Evolutionary conservation across 2,329 filamentous ascomycete species (phyloP).

Genomic region (Venturiaceae sp.): DNA sequence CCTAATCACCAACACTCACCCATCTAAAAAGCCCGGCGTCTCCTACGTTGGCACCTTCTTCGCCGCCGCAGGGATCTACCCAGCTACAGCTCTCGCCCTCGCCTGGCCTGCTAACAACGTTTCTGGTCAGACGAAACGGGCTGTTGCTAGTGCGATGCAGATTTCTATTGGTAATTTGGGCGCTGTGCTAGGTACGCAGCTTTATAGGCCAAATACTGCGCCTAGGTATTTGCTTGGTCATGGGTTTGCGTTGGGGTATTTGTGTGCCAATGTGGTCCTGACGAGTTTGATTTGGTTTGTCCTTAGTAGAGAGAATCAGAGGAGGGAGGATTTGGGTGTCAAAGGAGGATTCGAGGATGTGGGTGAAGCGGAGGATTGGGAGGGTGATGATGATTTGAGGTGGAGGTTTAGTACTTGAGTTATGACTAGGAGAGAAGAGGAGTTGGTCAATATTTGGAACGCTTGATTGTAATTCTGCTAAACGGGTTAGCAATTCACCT

Average conservation of each 20-base stretch:
- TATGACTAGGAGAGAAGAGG: no score
- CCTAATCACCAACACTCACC: constrained; percentile 55
- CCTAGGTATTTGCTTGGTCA: constrained; percentile 39
- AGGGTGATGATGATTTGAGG: constrained; percentile 49
- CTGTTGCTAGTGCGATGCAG: constrained; percentile 56
- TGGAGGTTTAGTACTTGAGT: constrained; percentile 9
- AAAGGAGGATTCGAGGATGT: constrained; percentile 34
- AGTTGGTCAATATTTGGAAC: no score
- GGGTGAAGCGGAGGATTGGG: constrained; percentile 43
- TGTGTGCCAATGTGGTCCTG: constrained; percentile 50
- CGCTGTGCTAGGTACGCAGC: constrained; percentile 58
- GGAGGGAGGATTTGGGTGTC: constrained; percentile 32
- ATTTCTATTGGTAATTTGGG: constrained; percentile 59
- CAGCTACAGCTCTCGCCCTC: constrained; percentile 51
- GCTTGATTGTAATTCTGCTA: no score
- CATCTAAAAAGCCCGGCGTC: constrained; percentile 40
- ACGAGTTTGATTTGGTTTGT: constrained; percentile 43
- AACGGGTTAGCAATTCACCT: no score
- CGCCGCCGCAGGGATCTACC: constrained; percentile 57
- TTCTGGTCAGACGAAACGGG: constrained; percentile 60
- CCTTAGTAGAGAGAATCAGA: constrained; percentile 48
- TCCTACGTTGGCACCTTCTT: constrained; percentile 60
- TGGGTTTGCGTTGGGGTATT: constrained; percentile 48
- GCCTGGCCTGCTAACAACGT: constrained; percentile 61
- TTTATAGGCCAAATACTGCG: constrained; percentile 36